phyloP scores from a whole-genome alignment of 2,329 filamentous ascomycete genomes.

The Xylaria sp. region DNA sequence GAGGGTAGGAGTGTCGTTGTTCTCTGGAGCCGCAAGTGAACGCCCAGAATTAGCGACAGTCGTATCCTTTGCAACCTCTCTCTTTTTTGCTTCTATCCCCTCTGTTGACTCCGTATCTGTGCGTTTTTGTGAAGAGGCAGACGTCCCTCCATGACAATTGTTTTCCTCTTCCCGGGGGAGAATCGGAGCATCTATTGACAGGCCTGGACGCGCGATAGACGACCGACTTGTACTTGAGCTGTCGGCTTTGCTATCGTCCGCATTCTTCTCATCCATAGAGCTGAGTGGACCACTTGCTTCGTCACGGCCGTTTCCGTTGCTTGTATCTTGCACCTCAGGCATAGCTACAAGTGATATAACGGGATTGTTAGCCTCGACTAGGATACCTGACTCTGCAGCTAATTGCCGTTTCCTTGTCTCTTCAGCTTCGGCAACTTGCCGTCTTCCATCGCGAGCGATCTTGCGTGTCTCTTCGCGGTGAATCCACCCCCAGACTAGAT shows the following conservation, averaged over 20 bases:
- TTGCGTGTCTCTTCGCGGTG: slow-evolving; percentile 70
- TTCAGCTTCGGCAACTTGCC: slow-evolving; percentile 52
- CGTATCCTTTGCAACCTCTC: not conserved
- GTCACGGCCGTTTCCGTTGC: not conserved
- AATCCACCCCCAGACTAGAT: slow-evolving; percentile 71
- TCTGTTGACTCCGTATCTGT: slow-evolving; percentile 28
- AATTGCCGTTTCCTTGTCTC: slow-evolving; percentile 46
- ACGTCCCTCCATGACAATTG: not conserved
- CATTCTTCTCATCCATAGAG: not conserved
- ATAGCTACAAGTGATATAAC: not conserved
- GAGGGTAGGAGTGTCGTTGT: slow-evolving; percentile 56
- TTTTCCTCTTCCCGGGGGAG: not conserved
- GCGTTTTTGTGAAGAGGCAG: slow-evolving; percentile 5
- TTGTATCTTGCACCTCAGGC: slow-evolving; percentile 12
- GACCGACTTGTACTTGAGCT: slow-evolving; percentile 3
- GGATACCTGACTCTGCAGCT: slow-evolving; percentile 22
- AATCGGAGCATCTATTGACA: not conserved
- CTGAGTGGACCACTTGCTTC: slow-evolving; percentile 12
- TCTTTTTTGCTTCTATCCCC: slow-evolving; percentile 15
- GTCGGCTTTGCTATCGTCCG: not conserved
- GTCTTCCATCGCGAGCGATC: slow-evolving; percentile 66
- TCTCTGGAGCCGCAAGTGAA: not conserved
- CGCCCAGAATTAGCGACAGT: not conserved
- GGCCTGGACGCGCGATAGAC: not conserved
- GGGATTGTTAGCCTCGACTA: not conserved